Evolutionary conservation across 371 early-diverging fungal genomes (phyloP), one percentile per base, ranked within the genome.

Genomic region (Rhizopus delemar): DNA sequence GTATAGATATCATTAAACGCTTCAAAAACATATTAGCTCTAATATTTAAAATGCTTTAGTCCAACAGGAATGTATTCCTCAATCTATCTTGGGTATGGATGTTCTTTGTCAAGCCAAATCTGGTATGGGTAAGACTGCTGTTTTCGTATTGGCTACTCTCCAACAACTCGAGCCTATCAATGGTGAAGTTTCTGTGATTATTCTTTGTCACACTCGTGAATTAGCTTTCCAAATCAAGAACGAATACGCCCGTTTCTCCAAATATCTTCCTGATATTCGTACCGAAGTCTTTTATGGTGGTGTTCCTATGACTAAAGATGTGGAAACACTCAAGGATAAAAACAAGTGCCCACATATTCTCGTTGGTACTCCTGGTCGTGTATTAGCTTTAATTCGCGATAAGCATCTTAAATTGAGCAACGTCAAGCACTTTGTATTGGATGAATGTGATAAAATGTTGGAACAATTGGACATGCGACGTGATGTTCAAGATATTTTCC

Each of bases 61-160:
- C 36, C 99, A 99, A 78, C 96, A 97, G 73, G 95, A 95, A 76
- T 96, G 96, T 73, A 98, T 99, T 65, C 98, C 99, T 49, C 95
- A 96, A 66, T 95, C 99, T 32, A 92, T 97, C 62, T 81, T 95
- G 59, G 96, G 98, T 60, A 91, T 88, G 84, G 98, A 98, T 77
- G 95, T 99, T 45, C 84, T 99, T 41, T 97, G 96, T 80, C 99
- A 99, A 78, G 99, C 99, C 75, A 98, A 99, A 82, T 93, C 93
- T 62, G 99, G 99, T 76, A 94, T 98, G 94, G 99, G 99, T 66
- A 99, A 99, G 81, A 99, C 99, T 3, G 97, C 97, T 15, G 98
- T 98, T 38, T 99, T 99, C 75, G 97, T 98, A 5, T 82, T 99
- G 48, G 93, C 97, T 9, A 90, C 96, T 11, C 86, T 99, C 39